Conservation (phyloP, 2,329 filamentous ascomycete genomes). For the Pseudogymnoascus sp. region DNA sequence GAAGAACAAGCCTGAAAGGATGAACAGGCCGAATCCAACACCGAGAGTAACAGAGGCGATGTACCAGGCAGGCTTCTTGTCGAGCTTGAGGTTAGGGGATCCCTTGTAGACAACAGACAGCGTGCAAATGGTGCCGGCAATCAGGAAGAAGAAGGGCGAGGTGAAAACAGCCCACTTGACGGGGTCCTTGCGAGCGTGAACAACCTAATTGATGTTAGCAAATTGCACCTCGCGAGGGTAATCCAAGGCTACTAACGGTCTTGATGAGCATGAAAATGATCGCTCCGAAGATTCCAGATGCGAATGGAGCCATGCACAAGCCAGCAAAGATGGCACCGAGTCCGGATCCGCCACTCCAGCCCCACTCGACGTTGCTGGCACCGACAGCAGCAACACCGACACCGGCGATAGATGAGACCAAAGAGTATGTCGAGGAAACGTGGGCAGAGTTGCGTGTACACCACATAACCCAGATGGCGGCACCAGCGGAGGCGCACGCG, state of each 20-base stretch:
- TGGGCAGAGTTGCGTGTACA: slow-evolving; percentile 66
- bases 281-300: slow-evolving; percentile 56
- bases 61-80: slow-evolving; percentile 59
- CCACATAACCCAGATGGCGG: slow-evolving; percentile 71
- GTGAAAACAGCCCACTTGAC: slow-evolving; percentile 65
- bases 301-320: slow-evolving; percentile 61
- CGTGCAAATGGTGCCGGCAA: slow-evolving; percentile 65
- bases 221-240: not conserved
- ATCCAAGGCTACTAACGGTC: slow-evolving; percentile 25
- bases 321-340: slow-evolving; percentile 65
- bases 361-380: slow-evolving; percentile 55
- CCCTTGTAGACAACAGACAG: slow-evolving; percentile 77
- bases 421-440: slow-evolving; percentile 64
- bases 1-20: slow-evolving; percentile 61
- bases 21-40: slow-evolving; percentile 48
- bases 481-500: slow-evolving; percentile 54
- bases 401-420: slow-evolving; percentile 60
- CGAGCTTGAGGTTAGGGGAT: slow-evolving; percentile 57
- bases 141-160: slow-evolving; percentile 68
- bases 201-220: slow-evolving; percentile 27
- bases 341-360: slow-evolving; percentile 60
- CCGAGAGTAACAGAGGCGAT: slow-evolving; percentile 60
- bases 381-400: slow-evolving; percentile 61
- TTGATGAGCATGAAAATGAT: slow-evolving; percentile 68
- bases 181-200: slow-evolving; percentile 64